Evolutionary conservation across 495 filamentous ascomycete species (phyloP).

Genomic region (Mycothermus thermophilus): DNA sequence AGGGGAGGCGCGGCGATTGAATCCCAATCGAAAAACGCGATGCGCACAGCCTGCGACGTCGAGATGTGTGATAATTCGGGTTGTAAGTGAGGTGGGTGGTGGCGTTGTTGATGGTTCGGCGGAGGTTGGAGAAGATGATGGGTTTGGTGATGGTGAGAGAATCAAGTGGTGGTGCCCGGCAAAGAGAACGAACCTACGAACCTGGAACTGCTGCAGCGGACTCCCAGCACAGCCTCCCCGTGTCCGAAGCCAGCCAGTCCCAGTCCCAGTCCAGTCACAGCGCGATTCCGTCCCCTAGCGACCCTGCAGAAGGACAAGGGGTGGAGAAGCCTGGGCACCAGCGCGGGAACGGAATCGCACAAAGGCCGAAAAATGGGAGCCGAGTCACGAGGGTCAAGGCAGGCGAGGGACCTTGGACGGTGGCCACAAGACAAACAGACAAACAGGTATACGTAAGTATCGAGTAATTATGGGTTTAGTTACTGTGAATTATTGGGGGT

Average conservation of each 20-base stretch:
- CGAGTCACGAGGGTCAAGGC: conserved; percentile 4
- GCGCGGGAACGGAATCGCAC: conserved; percentile 4
- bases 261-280: too few relatives aligned
- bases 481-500: too few relatives aligned
- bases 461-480: too few relatives aligned
- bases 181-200: too few relatives aligned
- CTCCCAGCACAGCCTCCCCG: conserved; percentile 15
- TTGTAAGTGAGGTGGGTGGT: conserved; percentile 4
- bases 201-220: too few relatives aligned
- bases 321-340: neutral
- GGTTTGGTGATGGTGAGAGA: conserved; percentile 2
- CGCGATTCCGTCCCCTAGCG: too few relatives aligned
- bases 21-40: too few relatives aligned
- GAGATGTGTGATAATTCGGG: conserved; percentile 8
- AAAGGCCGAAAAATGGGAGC: conserved; percentile 5
- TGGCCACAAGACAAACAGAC: conserved; percentile 3
- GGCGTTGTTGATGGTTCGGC: too few relatives aligned
- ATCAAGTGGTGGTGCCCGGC: too few relatives aligned
- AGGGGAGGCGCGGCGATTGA: conserved; percentile 14
- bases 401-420: neutral
- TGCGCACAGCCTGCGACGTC: too few relatives aligned
- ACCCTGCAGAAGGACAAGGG: conserved; percentile 6
- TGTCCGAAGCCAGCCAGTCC: conserved; percentile 9
- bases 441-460: conserved; percentile 8
- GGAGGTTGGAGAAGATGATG: too few relatives aligned